These are phyloP conservation scores for Suillus alpinus DNA, from an alignment of 768 basidiomycete genomes.

Conservation along the genomic window DNA sequence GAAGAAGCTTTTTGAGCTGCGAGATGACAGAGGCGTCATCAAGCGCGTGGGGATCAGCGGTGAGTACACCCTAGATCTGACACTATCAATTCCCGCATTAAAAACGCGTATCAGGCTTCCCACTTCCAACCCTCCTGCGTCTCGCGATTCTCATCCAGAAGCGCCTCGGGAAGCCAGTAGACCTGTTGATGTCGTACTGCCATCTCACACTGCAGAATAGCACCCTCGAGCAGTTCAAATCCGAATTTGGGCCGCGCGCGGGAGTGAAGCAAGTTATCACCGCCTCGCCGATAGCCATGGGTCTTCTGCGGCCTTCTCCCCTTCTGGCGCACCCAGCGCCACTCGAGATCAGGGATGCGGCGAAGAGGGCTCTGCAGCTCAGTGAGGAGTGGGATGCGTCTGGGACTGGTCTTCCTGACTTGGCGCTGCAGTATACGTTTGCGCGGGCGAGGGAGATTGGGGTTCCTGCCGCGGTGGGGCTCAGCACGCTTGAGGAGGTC, in stretches of 20 bases:
- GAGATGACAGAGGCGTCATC: conserved; percentile 65
- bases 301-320: conserved; percentile 56
- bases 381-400: conserved; percentile 40
- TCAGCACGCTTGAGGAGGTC: conserved; percentile 70
- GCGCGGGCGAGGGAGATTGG: conserved; percentile 40
- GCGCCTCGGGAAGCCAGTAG: conserved; percentile 67
- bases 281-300: conserved; percentile 87
- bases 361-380: conserved; percentile 32
- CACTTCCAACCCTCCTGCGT: conserved; percentile 81
- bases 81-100: background rate
- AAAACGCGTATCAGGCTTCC: conserved; percentile 53
- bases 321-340: conserved; percentile 83
- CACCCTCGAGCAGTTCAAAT: conserved; percentile 53
- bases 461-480: conserved; percentile 69
- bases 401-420: conserved; percentile 40
- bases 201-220: conserved; percentile 77
- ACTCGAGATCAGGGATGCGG: conserved; percentile 40
- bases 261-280: conserved; percentile 65
- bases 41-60: conserved; percentile 79
- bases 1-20: conserved; percentile 60
- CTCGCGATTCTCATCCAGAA: conserved; percentile 72
- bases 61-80: conserved; percentile 23
- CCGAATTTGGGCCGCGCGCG: conserved; percentile 59
- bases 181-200: conserved; percentile 77
- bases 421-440: conserved; percentile 76